Percentiles rank a stretch among this genome's conserved stretches.
These are phyloP conservation scores for Crucibulum laeve DNA, from an alignment of 768 basidiomycete genomes.

Conservation along the genomic window DNA sequence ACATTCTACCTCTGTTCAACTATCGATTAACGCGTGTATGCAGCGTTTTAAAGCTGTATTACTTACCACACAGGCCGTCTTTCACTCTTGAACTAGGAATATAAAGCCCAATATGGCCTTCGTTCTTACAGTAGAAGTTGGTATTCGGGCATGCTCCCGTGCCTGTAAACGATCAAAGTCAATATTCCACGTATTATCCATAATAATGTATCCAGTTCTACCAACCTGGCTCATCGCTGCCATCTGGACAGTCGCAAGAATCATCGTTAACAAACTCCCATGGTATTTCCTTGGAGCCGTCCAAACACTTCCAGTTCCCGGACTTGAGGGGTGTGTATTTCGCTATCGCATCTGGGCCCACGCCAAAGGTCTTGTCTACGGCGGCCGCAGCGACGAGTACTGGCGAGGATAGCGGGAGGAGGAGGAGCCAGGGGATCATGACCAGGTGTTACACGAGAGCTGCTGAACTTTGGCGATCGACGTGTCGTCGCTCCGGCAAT, in stretches of 20 bases:
- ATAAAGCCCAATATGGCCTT: constrained; percentile 78
- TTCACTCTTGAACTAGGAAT: constrained; percentile 82
- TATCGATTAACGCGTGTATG: constrained; percentile 9
- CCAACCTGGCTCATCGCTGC: constrained; percentile 92
- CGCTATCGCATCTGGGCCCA: constrained; percentile 46
- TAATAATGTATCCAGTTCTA: background rate
- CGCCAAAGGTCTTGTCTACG: constrained; percentile 51
- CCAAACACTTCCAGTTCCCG: constrained; percentile 74
- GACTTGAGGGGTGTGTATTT: constrained; percentile 53
- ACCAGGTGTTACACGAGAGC: constrained; percentile 8
- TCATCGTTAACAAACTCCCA: constrained; percentile 90
- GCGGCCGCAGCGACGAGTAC: constrained; percentile 33
- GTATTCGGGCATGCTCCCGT: constrained; percentile 80
- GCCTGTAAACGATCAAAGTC: constrained; percentile 37
- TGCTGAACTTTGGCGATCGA: constrained; percentile 17
- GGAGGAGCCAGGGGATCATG: constrained; percentile 53
- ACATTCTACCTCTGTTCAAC: constrained; percentile 71
- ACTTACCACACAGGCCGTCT: constrained; percentile 90
- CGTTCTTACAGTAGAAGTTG: constrained; percentile 81
- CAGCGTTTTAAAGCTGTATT: background rate
- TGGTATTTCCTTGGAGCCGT: constrained; percentile 73
- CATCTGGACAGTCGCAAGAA: constrained; percentile 90
- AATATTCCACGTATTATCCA: constrained; percentile 5
- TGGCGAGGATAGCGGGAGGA: constrained; percentile 35
- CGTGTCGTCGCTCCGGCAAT: constrained; percentile 31